These are phyloP conservation scores for Mycena rosella DNA, from an alignment of 768 basidiomycete species.

Conservation along the genomic window DNA sequence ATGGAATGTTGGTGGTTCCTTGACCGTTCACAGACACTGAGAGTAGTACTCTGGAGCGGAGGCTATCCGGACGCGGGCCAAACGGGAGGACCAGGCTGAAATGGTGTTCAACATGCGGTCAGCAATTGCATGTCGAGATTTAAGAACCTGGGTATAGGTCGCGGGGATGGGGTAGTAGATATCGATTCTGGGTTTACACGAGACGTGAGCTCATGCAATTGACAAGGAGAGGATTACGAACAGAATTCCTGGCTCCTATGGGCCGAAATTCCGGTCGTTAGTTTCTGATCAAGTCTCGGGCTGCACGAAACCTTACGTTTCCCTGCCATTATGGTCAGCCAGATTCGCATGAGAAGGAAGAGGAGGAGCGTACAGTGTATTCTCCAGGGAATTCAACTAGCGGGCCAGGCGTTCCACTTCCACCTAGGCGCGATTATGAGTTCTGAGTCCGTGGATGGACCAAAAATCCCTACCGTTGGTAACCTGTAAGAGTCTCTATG, in stretches of 20 bases:
- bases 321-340: neutral
- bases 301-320: neutral
- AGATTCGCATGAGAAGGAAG: neutral
- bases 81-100: conserved; percentile 30
- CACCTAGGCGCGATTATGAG: conserved; percentile 28
- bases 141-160: conserved; percentile 27
- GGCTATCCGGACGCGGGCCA: conserved; percentile 14
- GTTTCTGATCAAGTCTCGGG: neutral
- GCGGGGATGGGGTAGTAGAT: conserved; percentile 37
- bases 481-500: neutral
- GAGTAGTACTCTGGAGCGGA: conserved; percentile 8
- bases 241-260: conserved; percentile 34
- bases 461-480: conserved; percentile 5
- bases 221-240: neutral
- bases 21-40: conserved; percentile 23
- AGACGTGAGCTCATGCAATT: neutral
- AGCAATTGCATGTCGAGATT: no score
- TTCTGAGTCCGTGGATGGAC: neutral
- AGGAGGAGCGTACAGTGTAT: conserved; percentile 42
- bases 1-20: no score
- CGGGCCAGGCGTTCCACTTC: conserved; percentile 48
- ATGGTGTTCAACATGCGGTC: no score
- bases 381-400: conserved; percentile 51
- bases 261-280: neutral
- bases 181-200: conserved; percentile 12